Conservation (phyloP, 495 filamentous ascomycete genomes). For the Tuber melanosporum region DNA sequence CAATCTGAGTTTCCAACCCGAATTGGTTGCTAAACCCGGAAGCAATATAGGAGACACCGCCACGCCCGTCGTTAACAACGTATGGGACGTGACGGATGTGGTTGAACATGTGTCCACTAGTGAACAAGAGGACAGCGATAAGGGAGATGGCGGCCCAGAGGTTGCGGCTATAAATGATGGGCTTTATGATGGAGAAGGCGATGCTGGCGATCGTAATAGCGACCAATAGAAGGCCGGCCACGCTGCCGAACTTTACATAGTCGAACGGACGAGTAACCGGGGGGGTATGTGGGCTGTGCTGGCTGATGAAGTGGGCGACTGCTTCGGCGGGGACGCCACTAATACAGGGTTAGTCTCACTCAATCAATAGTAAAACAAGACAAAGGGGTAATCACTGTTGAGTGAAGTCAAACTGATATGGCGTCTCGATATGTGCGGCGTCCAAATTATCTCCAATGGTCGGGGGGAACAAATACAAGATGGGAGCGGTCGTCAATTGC, state of each 20-base stretch:
- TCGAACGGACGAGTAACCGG: conserved; percentile 74
- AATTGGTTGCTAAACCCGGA: conserved; percentile 91
- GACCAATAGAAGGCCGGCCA: conserved; percentile 61
- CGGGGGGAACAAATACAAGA: conserved; percentile 81
- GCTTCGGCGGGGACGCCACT: conserved; percentile 30
- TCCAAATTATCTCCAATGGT: conserved; percentile 78
- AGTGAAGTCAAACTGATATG: conserved; percentile 80
- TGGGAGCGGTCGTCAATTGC: conserved; percentile 88
- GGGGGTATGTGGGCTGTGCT: conserved; percentile 67
- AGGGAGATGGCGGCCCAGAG: conserved; percentile 88
- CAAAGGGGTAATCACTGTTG: conserved; percentile 54
- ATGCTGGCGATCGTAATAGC: conserved; percentile 61
- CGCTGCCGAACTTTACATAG: conserved; percentile 66
- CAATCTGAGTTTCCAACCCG: conserved; percentile 91
- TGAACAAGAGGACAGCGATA: conserved; percentile 88
- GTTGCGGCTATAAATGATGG: conserved; percentile 80
- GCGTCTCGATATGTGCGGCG: conserved; percentile 51
- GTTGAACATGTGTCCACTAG: conserved; percentile 97
- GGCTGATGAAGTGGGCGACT: conserved; percentile 58
- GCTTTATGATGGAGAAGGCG: conserved; percentile 75
- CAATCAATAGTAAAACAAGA: background rate
- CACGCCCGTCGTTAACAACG: conserved; percentile 74
- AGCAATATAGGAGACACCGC: conserved; percentile 87
- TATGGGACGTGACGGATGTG: conserved; percentile 98
- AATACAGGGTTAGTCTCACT: background rate